phyloP scores from a whole-genome alignment of 1,284 basidiomycete species.

The Cryptococcus maquisensis region DNA sequence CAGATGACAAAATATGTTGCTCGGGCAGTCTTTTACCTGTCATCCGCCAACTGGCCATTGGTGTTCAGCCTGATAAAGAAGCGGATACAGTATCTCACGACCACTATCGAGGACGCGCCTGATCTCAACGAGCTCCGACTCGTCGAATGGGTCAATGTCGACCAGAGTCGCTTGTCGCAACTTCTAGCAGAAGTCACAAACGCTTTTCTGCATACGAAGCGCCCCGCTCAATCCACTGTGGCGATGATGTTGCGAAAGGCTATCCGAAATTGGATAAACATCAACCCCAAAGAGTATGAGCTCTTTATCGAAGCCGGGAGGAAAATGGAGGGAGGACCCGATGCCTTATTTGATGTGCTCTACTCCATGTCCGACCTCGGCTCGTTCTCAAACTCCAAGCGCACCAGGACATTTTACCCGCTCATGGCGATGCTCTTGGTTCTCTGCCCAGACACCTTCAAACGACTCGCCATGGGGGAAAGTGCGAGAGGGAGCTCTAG shows the following conservation, averaged over 20 bases:
- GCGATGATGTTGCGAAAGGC: constrained; percentile 71
- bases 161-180: constrained; percentile 41
- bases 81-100: constrained; percentile 56
- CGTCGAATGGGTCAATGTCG: constrained; percentile 50
- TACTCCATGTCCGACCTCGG: constrained; percentile 56
- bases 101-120: constrained; percentile 53
- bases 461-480: constrained; percentile 48
- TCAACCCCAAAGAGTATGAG: constrained; percentile 75
- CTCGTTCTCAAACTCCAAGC: constrained; percentile 36
- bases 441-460: constrained; percentile 70
- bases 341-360: constrained; percentile 75
- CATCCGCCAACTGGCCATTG: constrained; percentile 82
- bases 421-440: constrained; percentile 71
- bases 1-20: constrained; percentile 54
- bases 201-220: constrained; percentile 76
- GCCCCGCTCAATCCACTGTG: constrained; percentile 67
- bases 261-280: constrained; percentile 89
- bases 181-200: constrained; percentile 65
- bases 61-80: constrained; percentile 69
- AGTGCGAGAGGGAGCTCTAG: constrained; percentile 27
- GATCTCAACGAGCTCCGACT: constrained; percentile 50
- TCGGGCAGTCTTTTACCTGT: constrained; percentile 79
- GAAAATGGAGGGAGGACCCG: constrained; percentile 72
- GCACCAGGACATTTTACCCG: constrained; percentile 66
- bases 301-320: constrained; percentile 60